phyloP scores from a whole-genome alignment of 768 basidiomycete species.

The Pleurotus sapidus region DNA sequence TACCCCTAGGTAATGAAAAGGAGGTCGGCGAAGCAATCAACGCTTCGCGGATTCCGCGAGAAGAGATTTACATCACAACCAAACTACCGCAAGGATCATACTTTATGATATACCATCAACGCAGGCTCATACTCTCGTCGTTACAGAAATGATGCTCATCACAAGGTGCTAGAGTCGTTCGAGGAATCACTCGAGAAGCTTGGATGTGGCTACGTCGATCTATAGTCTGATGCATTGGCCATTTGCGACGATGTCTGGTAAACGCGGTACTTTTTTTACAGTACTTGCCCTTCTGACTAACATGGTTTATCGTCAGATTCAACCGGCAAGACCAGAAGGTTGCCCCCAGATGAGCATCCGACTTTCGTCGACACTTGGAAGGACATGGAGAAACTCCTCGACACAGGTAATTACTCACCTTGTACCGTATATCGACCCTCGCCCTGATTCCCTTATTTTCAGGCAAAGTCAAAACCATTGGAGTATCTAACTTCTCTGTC shows the following conservation, averaged over 20 bases:
- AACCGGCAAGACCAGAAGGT: conserved; percentile 8
- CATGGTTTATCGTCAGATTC: not conserved
- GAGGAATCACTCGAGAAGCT: conserved; percentile 34
- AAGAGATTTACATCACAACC: conserved; percentile 5
- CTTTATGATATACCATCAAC: too few relatives aligned
- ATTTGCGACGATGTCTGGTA: conserved; percentile 4
- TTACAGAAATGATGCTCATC: conserved; percentile 19
- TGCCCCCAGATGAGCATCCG: conserved; percentile 18
- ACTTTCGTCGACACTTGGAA: conserved; percentile 21
- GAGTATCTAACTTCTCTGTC: conserved; percentile 57
- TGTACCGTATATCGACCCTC: not conserved
- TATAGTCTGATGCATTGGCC: conserved; percentile 30
- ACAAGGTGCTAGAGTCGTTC: conserved; percentile 32
- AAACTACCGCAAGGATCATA: not conserved
- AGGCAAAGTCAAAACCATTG: conserved; percentile 45
- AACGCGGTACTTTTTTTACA: not conserved
- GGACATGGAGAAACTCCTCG: conserved; percentile 21
- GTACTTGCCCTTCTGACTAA: not conserved
- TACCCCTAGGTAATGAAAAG: not conserved
- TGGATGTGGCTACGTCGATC: conserved; percentile 38
- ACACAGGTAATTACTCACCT: conserved; percentile 5
- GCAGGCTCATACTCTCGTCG: not conserved
- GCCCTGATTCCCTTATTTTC: not conserved
- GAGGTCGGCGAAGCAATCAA: conserved; percentile 6
- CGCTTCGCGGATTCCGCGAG: not conserved